Percentiles rank a stretch among this genome's conserved stretches.
Evolutionary conservation across 164 flowering plant genomes (phyloP).

Genomic region (Platanus orientalis): DNA sequence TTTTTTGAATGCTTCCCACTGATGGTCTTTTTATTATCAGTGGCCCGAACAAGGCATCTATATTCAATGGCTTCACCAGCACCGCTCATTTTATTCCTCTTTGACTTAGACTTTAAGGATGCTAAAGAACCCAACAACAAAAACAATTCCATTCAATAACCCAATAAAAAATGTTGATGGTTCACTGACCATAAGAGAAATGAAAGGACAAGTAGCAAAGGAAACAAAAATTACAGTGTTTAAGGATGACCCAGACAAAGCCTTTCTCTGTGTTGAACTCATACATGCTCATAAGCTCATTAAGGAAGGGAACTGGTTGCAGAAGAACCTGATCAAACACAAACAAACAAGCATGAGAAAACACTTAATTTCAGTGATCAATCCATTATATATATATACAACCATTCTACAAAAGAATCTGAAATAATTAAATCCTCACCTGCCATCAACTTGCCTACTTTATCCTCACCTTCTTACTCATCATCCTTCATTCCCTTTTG

Average conservation of each 20-base stretch:
- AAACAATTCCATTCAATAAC: not conserved
- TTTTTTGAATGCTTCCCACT: no score
- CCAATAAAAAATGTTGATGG: not conserved
- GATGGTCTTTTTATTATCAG: conserved; percentile 66
- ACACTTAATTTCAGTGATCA: not conserved
- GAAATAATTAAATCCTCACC: no score
- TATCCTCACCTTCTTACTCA: no score
- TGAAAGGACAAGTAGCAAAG: not conserved
- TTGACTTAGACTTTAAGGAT: conserved; percentile 60
- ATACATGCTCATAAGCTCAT: conserved; percentile 81
- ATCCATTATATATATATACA: no score
- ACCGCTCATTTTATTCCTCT: conserved; percentile 52
- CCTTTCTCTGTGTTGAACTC: conserved; percentile 63
- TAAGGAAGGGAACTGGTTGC: conserved; percentile 79
- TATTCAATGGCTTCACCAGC: conserved; percentile 58
- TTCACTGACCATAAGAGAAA: not conserved
- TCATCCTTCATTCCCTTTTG: no score
- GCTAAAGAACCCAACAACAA: conserved; percentile 34
- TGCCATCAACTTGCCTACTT: no score
- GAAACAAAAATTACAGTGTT: conserved; percentile 45
- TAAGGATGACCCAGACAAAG: conserved; percentile 85
- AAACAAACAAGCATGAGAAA: not conserved
- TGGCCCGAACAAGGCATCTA: conserved; percentile 30
- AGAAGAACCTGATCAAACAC: conserved; percentile 45
- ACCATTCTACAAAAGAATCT: no score